phyloP scores from a whole-genome alignment of 2,329 filamentous ascomycete genomes.

The Hypoxylon sp. region DNA sequence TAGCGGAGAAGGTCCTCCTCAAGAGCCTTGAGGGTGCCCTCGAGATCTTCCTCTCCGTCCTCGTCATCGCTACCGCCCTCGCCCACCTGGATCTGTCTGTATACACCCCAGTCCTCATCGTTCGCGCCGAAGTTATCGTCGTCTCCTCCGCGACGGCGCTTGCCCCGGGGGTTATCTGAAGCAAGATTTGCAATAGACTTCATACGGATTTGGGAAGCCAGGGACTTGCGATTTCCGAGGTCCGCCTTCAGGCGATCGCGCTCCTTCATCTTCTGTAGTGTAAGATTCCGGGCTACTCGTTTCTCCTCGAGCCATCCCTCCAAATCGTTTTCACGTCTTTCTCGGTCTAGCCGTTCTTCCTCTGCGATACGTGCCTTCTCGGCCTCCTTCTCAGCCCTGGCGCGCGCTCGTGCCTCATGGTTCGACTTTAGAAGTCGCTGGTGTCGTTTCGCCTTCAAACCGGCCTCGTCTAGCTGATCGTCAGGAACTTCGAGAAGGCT shows the following conservation, averaged over 20 bases:
- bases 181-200: slow-evolving; percentile 97
- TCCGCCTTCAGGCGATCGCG: slow-evolving; percentile 93
- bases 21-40: slow-evolving; percentile 77
- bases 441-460: slow-evolving; percentile 90
- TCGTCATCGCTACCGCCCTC: slow-evolving; percentile 85
- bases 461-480: slow-evolving; percentile 91
- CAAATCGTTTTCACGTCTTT: slow-evolving; percentile 85
- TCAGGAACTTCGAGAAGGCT: slow-evolving; percentile 90
- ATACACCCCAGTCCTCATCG: slow-evolving; percentile 98
- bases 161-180: slow-evolving; percentile 86
- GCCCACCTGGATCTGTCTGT: slow-evolving; percentile 89
- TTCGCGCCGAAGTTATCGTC: slow-evolving; percentile 98
- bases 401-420: slow-evolving; percentile 90
- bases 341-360: slow-evolving; percentile 84
- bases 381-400: slow-evolving; percentile 94
- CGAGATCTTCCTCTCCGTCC: slow-evolving; percentile 91
- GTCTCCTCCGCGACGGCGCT: slow-evolving; percentile 86
- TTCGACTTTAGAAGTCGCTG: slow-evolving; percentile 95
- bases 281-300: slow-evolving; percentile 76
- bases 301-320: slow-evolving; percentile 90
- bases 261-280: slow-evolving; percentile 89
- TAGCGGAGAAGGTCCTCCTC: slow-evolving; percentile 88
- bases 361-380: slow-evolving; percentile 89
- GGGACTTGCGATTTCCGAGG: slow-evolving; percentile 94
- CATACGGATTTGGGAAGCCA: slow-evolving; percentile 97